A percentile compares a stretch with the other conserved stretches of the same genome.
Evolutionary conservation across 179 eudicot genomes (phyloP).

Genomic region (Silene noctiflora): DNA sequence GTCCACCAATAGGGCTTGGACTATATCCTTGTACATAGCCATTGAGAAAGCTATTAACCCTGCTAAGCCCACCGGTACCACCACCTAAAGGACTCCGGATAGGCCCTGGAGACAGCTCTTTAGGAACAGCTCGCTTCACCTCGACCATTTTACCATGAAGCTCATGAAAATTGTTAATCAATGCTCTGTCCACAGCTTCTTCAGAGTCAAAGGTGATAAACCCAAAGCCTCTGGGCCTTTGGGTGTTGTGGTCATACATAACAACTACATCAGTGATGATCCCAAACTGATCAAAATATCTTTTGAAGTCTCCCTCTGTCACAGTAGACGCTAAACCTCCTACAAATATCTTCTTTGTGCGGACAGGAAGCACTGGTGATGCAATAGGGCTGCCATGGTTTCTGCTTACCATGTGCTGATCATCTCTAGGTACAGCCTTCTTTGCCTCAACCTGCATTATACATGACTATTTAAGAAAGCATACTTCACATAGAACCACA

Average conservation of each 20-base stretch:
- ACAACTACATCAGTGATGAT: conserved; percentile 51
- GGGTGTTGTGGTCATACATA: conserved; percentile 60
- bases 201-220: conserved; percentile 54
- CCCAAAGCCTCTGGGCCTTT: conserved; percentile 57
- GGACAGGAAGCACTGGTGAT: conserved; percentile 39
- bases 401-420: conserved; percentile 34
- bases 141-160: conserved; percentile 54
- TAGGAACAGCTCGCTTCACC: conserved; percentile 56
- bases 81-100: conserved; percentile 37
- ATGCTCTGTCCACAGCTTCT: conserved; percentile 47
- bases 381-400: conserved; percentile 37
- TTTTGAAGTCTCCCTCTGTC: conserved; percentile 48
- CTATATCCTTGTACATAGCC: conserved; percentile 32
- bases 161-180: conserved; percentile 42
- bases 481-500: conserved; percentile 20
- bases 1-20: conserved; percentile 36
- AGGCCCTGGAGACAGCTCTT: conserved; percentile 43
- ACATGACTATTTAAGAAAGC: neutral
- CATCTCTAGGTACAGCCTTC: conserved; percentile 58
- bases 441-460: conserved; percentile 47
- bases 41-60: conserved; percentile 43
- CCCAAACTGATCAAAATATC: conserved; percentile 52
- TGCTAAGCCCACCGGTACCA: conserved; percentile 32
- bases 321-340: conserved; percentile 51
- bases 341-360: conserved; percentile 51